Conservation (phyloP, 2,329 filamentous ascomycete genomes). For the Xylaria sp. region DNA sequence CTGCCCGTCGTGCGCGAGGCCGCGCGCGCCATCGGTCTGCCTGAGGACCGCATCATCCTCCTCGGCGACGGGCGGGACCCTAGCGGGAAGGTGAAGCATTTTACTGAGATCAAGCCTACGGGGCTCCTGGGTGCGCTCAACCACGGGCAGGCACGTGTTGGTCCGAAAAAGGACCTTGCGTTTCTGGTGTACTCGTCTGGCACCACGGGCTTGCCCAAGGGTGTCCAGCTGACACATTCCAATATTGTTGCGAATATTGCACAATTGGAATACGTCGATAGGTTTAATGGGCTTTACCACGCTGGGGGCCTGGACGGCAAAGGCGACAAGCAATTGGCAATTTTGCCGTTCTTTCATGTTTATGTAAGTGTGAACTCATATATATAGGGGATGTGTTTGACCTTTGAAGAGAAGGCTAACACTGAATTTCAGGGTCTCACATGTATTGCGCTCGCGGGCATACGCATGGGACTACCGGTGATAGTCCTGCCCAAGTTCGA, state of each 20-base stretch:
- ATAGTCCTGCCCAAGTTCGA: constrained; percentile 85
- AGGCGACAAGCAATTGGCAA: constrained; percentile 79
- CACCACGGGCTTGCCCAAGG: constrained; percentile 91
- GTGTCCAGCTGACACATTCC: constrained; percentile 84
- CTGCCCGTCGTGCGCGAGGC: constrained; percentile 74
- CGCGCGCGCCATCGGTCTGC: constrained; percentile 75
- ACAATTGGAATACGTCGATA: constrained; percentile 66
- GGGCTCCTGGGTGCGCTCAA: constrained; percentile 68
- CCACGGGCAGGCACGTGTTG: constrained; percentile 64
- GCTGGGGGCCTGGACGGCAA: constrained; percentile 67
- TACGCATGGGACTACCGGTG: constrained; percentile 73
- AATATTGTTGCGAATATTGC: constrained; percentile 83
- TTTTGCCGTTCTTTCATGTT: constrained; percentile 91
- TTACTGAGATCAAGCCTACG: constrained; percentile 74
- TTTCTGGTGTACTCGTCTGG: constrained; percentile 91
- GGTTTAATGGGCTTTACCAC: constrained; percentile 65
- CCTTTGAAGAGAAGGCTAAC: constrained; percentile 2
- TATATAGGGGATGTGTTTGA: not conserved
- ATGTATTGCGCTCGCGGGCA: constrained; percentile 74
- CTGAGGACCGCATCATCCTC: constrained; percentile 77
- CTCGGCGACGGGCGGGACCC: constrained; percentile 77
- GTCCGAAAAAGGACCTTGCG: constrained; percentile 77
- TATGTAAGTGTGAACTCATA: constrained; percentile 68
- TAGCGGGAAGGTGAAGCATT: constrained; percentile 72
- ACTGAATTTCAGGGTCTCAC: constrained; percentile 66